phyloP scores from a whole-genome alignment of 306 rosid genomes.

The Cucurbita maxima region DNA sequence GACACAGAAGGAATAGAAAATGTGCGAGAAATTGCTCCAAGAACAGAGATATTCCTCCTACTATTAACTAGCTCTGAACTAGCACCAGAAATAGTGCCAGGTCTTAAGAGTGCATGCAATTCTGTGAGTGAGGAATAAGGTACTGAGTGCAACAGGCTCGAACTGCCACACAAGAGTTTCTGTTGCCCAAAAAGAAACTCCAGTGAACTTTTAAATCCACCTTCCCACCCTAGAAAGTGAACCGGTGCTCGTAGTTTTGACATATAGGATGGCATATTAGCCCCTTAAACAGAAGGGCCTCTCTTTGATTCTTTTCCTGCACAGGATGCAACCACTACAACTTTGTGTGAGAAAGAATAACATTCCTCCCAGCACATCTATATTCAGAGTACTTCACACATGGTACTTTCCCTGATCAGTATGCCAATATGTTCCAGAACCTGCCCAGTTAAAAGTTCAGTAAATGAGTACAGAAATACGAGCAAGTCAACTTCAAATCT shows the following conservation, averaged over 20 bases:
- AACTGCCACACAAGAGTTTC: conserved; percentile 38
- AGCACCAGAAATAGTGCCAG: conserved; percentile 27
- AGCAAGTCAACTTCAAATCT: not conserved
- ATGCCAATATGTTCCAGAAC: not conserved
- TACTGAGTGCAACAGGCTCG: conserved; percentile 30
- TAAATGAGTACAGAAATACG: not conserved
- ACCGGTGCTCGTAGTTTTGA: conserved; percentile 37
- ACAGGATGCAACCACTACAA: conserved; percentile 16
- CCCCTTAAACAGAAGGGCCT: conserved; percentile 24
- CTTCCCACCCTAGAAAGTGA: conserved; percentile 41
- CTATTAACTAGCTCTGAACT: conserved; percentile 33
- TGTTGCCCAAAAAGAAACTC: conserved; percentile 50
- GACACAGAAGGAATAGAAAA: conserved; percentile 56
- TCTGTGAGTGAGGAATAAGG: conserved; percentile 26
- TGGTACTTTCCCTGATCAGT: not conserved
- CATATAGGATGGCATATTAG: conserved; percentile 71
- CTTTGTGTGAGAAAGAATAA: conserved; percentile 25
- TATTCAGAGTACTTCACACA: conserved; percentile 5
- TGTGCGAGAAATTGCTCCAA: conserved; percentile 56
- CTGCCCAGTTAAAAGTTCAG: not conserved
- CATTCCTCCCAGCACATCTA: conserved; percentile 50
- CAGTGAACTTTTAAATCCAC: conserved; percentile 25
- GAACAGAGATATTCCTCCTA: conserved; percentile 42
- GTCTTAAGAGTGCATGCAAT: conserved; percentile 19
- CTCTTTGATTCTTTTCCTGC: conserved; percentile 14